Evolutionary conservation across 2,329 filamentous ascomycete species (phyloP).

Genomic region (Parastagonospora nodorum): DNA sequence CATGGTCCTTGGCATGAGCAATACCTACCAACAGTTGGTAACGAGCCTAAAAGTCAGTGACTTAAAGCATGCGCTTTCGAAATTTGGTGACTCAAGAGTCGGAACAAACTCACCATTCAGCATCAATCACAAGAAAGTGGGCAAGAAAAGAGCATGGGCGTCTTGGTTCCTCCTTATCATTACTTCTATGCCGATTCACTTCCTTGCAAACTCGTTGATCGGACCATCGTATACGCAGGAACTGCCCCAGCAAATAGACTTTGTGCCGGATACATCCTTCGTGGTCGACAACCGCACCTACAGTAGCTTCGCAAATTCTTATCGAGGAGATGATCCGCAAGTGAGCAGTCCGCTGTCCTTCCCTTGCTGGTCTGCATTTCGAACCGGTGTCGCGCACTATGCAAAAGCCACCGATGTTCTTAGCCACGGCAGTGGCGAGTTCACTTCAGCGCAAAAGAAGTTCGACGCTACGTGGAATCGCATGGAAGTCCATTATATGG

Average conservation of each 20-base stretch:
- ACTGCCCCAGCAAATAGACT: constrained; percentile 16
- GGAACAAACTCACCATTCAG: constrained; percentile 41
- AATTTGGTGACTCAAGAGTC: constrained; percentile 37
- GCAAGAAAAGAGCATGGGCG: constrained; percentile 28
- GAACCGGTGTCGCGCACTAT: constrained; percentile 25
- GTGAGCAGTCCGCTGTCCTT: constrained; percentile 11
- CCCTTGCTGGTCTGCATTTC: constrained; percentile 31
- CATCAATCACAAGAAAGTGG: constrained; percentile 33
- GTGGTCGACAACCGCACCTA: background rate
- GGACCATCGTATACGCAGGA: constrained; percentile 26
- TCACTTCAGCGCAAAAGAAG: background rate
- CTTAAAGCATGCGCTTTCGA: constrained; percentile 29
- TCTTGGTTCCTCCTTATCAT: constrained; percentile 34
- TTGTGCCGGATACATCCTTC: constrained; percentile 8
- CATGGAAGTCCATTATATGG: constrained; percentile 19
- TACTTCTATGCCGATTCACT: constrained; percentile 33
- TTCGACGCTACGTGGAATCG: constrained; percentile 12
- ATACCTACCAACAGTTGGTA: constrained; percentile 40
- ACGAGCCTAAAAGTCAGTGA: constrained; percentile 33
- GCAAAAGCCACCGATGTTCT: constrained; percentile 5
- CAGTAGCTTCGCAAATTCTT: no score
- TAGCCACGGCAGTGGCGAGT: background rate
- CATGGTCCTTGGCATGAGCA: constrained; percentile 39
- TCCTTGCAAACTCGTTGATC: constrained; percentile 38
- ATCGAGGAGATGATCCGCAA: background rate